phyloP scores from a whole-genome alignment of 83 land plant species.

The Diphasiastrum complanatum region DNA sequence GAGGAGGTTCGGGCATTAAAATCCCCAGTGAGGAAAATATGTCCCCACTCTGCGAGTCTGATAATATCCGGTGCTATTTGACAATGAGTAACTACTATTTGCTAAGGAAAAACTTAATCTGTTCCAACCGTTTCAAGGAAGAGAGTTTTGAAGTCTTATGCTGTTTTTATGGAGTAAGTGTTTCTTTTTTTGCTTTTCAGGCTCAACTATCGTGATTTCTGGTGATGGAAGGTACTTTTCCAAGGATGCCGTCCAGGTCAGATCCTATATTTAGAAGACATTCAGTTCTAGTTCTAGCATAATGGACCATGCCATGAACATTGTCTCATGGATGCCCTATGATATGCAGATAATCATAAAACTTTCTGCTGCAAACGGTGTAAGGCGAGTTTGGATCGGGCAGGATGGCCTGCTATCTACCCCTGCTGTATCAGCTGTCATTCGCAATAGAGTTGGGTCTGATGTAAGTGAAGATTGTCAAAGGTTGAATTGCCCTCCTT shows the following conservation, averaged over 20 bases:
- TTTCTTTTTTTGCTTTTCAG: constrained; percentile 32
- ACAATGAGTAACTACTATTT: too few relatives aligned
- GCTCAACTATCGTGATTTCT: constrained; percentile 82
- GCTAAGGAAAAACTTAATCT: too few relatives aligned
- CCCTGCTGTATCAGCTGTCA: constrained; percentile 81
- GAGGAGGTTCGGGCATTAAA: too few relatives aligned
- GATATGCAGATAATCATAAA: constrained; percentile 75
- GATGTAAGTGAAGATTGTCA: constrained; percentile 44
- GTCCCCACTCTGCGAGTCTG: too few relatives aligned
- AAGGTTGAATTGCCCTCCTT: neutral
- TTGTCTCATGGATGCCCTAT: neutral
- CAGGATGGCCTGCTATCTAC: constrained; percentile 81
- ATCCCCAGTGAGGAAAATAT: too few relatives aligned
- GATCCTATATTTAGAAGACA: too few relatives aligned
- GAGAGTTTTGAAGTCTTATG: too few relatives aligned
- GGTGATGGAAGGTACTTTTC: constrained; percentile 96
- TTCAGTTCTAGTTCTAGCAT: too few relatives aligned
- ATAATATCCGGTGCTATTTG: too few relatives aligned
- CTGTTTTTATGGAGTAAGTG: constrained; percentile 2
- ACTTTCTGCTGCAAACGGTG: constrained; percentile 96
- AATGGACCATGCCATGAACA: neutral
- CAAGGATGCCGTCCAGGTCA: constrained; percentile 91
- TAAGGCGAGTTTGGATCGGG: constrained; percentile 78
- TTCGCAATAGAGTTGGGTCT: constrained; percentile 63
- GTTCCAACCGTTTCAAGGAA: too few relatives aligned